phyloP scores from a whole-genome alignment of 2,329 filamentous ascomycete species.

The Trichoderma harzianum region DNA sequence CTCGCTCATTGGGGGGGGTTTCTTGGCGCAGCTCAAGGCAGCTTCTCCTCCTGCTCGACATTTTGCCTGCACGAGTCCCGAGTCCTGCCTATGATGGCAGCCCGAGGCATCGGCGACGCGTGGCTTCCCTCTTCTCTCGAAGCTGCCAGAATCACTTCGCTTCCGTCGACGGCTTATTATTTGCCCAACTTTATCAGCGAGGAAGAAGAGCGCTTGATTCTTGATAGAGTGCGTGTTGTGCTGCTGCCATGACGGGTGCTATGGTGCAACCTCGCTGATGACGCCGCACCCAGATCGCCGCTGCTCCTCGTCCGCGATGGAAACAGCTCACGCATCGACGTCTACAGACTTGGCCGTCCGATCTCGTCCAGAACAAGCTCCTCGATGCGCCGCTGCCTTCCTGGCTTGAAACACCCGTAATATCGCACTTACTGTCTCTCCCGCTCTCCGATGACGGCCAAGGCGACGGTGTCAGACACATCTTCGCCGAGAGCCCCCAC shows the following conservation, averaged over 20 bases:
- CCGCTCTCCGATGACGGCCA: constrained; percentile 32
- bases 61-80: background rate
- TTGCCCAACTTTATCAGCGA: constrained; percentile 77
- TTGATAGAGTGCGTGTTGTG: constrained; percentile 59
- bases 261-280: constrained; percentile 6
- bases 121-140: constrained; percentile 49
- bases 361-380: constrained; percentile 74
- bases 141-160: constrained; percentile 46
- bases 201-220: constrained; percentile 67
- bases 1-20: background rate
- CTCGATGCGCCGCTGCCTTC: constrained; percentile 69
- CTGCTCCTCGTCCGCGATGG: constrained; percentile 75
- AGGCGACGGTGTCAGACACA: constrained; percentile 29
- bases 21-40: background rate
- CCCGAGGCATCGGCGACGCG: constrained; percentile 17
- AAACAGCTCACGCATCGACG: constrained; percentile 83
- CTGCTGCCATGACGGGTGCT: background rate
- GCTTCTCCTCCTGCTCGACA: background rate
- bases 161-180: constrained; percentile 73
- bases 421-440: constrained; percentile 57
- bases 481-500: constrained; percentile 68
- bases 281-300: constrained; percentile 45
- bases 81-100: background rate
- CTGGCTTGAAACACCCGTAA: constrained; percentile 70
- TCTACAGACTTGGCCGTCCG: constrained; percentile 85